These are phyloP conservation scores for Sclerotinia glacialis DNA, from an alignment of 2,329 filamentous ascomycete species.

Conservation along the genomic window DNA sequence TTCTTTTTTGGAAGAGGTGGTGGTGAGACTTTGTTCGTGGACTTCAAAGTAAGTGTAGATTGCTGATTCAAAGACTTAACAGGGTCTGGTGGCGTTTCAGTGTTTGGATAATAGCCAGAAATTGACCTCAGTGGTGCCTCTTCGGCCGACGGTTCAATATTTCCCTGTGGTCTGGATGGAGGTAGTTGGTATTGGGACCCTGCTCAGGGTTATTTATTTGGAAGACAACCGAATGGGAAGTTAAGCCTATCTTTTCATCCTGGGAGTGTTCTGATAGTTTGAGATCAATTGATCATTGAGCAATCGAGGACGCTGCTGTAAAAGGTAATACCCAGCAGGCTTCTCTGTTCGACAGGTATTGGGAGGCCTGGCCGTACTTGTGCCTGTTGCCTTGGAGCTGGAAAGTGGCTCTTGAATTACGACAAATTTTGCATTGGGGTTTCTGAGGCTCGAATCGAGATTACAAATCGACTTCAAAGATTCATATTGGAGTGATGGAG, in stretches of 20 bases:
- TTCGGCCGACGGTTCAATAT: background rate
- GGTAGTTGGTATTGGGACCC: background rate
- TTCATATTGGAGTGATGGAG: background rate
- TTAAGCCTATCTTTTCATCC: background rate
- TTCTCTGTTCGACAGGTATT: background rate
- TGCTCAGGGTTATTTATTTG: slow-evolving; percentile 1
- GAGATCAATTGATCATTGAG: no score
- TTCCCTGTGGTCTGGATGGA: background rate
- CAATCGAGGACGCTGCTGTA: background rate
- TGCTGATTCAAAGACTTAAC: background rate
- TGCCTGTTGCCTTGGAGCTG: background rate
- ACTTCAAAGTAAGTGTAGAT: background rate
- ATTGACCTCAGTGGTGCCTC: no score
- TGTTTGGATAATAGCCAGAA: slow-evolving; percentile 4
- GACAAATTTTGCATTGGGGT: background rate
- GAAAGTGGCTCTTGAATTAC: background rate
- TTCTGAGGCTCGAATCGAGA: background rate
- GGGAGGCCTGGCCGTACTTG: background rate
- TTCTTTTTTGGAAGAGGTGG: background rate
- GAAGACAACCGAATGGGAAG: slow-evolving; percentile 13
- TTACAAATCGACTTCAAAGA: background rate
- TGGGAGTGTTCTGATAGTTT: background rate
- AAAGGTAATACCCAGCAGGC: background rate
- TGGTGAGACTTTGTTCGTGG: background rate
- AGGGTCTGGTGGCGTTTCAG: background rate